Conservation (phyloP, 805 yeast species). For the Metschnikowia cerradonensis region DNA sequence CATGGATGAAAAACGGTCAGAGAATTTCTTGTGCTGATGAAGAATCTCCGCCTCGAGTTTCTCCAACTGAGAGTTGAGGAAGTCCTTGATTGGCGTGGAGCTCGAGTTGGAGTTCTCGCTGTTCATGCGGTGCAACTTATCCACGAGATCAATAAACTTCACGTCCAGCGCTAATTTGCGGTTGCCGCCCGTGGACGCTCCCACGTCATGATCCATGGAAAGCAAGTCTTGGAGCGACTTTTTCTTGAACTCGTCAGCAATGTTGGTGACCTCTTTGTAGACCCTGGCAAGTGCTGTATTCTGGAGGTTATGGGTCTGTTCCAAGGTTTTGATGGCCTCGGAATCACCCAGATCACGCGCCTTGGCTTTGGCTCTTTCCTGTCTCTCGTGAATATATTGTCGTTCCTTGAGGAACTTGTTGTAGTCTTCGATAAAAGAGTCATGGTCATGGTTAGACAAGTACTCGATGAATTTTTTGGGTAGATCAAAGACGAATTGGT, state of each 20-base stretch:
- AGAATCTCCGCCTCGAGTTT: slow-evolving; percentile 30
- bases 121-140: slow-evolving; percentile 35
- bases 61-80: slow-evolving; percentile 31
- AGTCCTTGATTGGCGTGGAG: slow-evolving; percentile 32
- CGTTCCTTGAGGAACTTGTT: slow-evolving; percentile 27
- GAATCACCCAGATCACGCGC: slow-evolving; percentile 6
- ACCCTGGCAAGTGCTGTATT: slow-evolving; percentile 30
- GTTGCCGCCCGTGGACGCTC: slow-evolving; percentile 2
- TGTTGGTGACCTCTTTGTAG: slow-evolving; percentile 29
- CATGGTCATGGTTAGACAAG: slow-evolving; percentile 30
- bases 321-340: slow-evolving; percentile 14
- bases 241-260: slow-evolving; percentile 33
- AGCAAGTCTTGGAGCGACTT: slow-evolving; percentile 35
- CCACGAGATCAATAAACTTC: slow-evolving; percentile 37
- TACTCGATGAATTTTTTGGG: slow-evolving; percentile 29
- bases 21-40: slow-evolving; percentile 35
- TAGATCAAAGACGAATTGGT: slow-evolving; percentile 35
- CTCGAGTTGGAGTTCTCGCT: slow-evolving; percentile 13
- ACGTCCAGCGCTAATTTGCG: slow-evolving; percentile 20
- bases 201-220: slow-evolving; percentile 35
- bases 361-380: slow-evolving; percentile 8
- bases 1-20: slow-evolving; percentile 32
- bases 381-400: slow-evolving; percentile 15
- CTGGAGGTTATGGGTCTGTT: slow-evolving; percentile 23
- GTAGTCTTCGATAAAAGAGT: slow-evolving; percentile 33